phyloP scores from a whole-genome alignment of 805 yeast genomes.

The Saturnispora galanensis region DNA sequence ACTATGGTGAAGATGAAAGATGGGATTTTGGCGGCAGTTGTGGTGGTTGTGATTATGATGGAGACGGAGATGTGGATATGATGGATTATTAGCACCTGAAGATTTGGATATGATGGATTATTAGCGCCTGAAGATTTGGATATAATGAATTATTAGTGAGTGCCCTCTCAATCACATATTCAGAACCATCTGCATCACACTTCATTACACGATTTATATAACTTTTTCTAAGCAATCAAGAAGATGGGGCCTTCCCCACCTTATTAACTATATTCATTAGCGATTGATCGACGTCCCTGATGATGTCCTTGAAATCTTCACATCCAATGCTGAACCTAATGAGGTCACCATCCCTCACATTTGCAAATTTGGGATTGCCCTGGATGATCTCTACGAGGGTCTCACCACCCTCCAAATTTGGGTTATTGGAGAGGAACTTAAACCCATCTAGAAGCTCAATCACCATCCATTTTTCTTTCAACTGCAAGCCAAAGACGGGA shows the following conservation, averaged over 20 bases:
- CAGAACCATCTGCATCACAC: too few species aligned
- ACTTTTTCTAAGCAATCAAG: not conserved
- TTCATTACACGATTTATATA: not conserved
- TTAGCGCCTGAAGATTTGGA: not conserved
- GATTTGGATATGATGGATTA: not conserved
- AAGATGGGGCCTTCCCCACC: not conserved
- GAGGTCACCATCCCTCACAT: conserved; percentile 17
- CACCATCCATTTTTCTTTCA: conserved; percentile 30
- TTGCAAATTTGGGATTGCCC: conserved; percentile 20
- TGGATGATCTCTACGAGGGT: conserved; percentile 40
- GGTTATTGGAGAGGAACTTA: conserved; percentile 40
- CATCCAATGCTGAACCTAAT: conserved; percentile 45
- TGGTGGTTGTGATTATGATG: conserved; percentile 7
- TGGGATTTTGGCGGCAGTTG: conserved; percentile 2
- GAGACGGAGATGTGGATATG: conserved; percentile 8
- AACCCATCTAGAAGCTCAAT: conserved; percentile 33
- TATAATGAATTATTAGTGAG: not conserved
- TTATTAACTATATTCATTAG: conserved; percentile 18
- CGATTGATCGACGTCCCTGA: conserved; percentile 37
- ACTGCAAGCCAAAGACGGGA: conserved; percentile 39
- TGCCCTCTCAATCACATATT: not conserved
- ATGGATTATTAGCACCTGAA: not conserved
- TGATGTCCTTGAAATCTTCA: conserved; percentile 42
- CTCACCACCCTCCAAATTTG: conserved; percentile 39
- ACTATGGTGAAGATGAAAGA: conserved; percentile 10